These are phyloP conservation scores for Furcasterigmium furcatum DNA, from an alignment of 2,329 filamentous ascomycete species.

Conservation along the genomic window DNA sequence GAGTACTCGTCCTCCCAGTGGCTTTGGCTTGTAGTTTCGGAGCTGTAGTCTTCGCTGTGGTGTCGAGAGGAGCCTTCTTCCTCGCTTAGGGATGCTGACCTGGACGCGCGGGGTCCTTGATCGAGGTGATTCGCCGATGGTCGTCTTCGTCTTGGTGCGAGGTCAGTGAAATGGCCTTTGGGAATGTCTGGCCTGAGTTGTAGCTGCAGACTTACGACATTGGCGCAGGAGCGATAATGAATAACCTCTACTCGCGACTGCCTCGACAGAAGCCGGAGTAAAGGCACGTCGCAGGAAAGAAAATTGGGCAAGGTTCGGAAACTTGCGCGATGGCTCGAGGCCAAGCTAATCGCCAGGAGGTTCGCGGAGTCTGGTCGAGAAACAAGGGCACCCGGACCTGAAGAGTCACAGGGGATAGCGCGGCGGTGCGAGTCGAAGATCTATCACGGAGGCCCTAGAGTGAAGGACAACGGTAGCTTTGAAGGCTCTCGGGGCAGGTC, in stretches of 20 bases:
- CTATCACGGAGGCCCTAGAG: too few species aligned
- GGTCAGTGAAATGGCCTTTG: background rate
- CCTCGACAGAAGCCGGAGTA: conserved; percentile 42
- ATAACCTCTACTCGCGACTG: conserved; percentile 44
- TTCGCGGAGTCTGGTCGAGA: too few species aligned
- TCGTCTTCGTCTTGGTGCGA: background rate
- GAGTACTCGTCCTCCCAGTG: conserved; percentile 34
- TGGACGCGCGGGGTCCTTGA: conserved; percentile 17
- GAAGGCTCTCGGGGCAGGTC: too few species aligned
- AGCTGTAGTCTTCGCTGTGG: conserved; percentile 24
- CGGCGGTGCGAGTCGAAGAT: too few species aligned
- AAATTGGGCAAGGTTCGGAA: too few species aligned
- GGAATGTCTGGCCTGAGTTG: background rate
- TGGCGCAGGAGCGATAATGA: conserved; percentile 24
- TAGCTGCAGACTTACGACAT: conserved; percentile 27
- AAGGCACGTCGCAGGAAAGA: conserved; percentile 18
- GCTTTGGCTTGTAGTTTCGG: conserved; percentile 12
- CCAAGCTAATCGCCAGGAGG: too few species aligned
- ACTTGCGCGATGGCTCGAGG: too few species aligned
- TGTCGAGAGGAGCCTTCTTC: conserved; percentile 34
- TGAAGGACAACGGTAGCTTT: too few species aligned
- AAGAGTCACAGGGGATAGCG: too few species aligned
- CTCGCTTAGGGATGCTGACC: conserved; percentile 31
- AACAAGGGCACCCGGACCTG: too few species aligned
- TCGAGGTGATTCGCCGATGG: conserved; percentile 1